Evolutionary conservation across 2,329 filamentous ascomycete genomes (phyloP).

Genomic region (Colletotrichum spaethianum): DNA sequence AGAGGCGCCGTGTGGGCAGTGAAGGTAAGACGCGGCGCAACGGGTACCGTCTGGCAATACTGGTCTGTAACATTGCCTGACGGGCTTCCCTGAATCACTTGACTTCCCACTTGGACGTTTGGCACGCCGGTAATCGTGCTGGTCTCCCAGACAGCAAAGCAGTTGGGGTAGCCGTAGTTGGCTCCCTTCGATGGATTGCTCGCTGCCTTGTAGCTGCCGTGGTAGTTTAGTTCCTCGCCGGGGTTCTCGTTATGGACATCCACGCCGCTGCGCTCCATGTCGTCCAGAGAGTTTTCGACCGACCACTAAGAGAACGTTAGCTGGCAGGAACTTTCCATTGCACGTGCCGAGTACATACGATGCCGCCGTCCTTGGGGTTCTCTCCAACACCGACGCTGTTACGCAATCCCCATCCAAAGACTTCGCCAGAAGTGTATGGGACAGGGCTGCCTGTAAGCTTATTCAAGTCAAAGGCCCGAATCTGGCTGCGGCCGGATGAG

Average conservation of each 20-base stretch:
- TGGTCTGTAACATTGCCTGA: constrained; percentile 41
- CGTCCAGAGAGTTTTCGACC: constrained; percentile 81
- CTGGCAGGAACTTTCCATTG: background rate
- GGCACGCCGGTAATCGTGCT: constrained; percentile 57
- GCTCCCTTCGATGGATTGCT: constrained; percentile 52
- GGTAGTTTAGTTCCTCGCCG: constrained; percentile 81
- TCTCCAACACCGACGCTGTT: constrained; percentile 81
- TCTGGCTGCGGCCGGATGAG: constrained; percentile 72
- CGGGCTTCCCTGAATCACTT: constrained; percentile 60
- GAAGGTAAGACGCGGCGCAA: constrained; percentile 70
- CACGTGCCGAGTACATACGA: constrained; percentile 46
- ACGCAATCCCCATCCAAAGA: constrained; percentile 78
- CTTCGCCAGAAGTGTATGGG: constrained; percentile 63
- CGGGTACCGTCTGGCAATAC: constrained; percentile 56
- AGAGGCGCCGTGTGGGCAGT: constrained; percentile 79
- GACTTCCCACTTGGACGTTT: constrained; percentile 61
- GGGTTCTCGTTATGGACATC: constrained; percentile 79
- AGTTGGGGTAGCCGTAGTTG: constrained; percentile 51
- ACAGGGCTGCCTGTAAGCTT: constrained; percentile 51
- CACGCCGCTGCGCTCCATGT: constrained; percentile 69
- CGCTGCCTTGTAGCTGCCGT: constrained; percentile 66
- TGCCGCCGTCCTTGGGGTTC: constrained; percentile 65
- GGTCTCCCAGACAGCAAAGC: constrained; percentile 74
- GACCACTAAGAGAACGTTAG: constrained; percentile 53
- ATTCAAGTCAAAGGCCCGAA: constrained; percentile 70